Conservation (phyloP, 1,284 basidiomycete species). For the Boletus mariae region DNA sequence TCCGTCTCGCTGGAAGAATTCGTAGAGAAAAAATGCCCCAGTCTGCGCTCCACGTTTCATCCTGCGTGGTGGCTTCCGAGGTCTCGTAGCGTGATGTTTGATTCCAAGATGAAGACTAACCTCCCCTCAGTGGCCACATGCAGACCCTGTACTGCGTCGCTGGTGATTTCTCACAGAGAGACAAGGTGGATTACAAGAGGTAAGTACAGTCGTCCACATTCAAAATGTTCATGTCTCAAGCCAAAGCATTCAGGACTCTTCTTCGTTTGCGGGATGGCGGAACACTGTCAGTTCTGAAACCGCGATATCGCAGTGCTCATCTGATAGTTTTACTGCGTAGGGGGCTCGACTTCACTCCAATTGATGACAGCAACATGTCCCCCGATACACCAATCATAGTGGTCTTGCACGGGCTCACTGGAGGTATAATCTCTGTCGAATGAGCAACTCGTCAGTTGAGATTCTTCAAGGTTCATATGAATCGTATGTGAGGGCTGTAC, state of each 20-base stretch:
- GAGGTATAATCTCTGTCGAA: constrained; percentile 47
- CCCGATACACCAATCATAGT: constrained; percentile 78
- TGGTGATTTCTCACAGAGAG: constrained; percentile 71
- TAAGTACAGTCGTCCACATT: constrained; percentile 23
- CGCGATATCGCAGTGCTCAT: not conserved
- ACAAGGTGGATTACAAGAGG: constrained; percentile 67
- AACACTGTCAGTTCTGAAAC: constrained; percentile 50
- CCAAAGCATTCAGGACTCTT: constrained; percentile 41
- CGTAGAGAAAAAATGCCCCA: constrained; percentile 55
- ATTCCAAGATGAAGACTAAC: constrained; percentile 8
- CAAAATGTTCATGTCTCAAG: constrained; percentile 2
- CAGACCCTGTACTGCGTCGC: constrained; percentile 70
- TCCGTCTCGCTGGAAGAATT: constrained; percentile 47
- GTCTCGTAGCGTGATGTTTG: constrained; percentile 33
- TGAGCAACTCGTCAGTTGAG: constrained; percentile 8
- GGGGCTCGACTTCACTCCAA: constrained; percentile 70
- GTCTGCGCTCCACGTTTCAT: constrained; percentile 49
- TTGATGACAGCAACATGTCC: constrained; percentile 48
- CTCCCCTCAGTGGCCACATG: constrained; percentile 55
- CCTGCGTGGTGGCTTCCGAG: constrained; percentile 71
- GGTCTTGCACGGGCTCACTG: constrained; percentile 84
- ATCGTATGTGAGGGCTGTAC: constrained; percentile 80
- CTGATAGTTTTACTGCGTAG: constrained; percentile 33
- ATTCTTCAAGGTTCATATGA: constrained; percentile 73
- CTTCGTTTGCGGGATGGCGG: constrained; percentile 67